Evolutionary conservation across 2,329 filamentous ascomycete genomes (phyloP).

Genomic region (Metarhizium rileyi): DNA sequence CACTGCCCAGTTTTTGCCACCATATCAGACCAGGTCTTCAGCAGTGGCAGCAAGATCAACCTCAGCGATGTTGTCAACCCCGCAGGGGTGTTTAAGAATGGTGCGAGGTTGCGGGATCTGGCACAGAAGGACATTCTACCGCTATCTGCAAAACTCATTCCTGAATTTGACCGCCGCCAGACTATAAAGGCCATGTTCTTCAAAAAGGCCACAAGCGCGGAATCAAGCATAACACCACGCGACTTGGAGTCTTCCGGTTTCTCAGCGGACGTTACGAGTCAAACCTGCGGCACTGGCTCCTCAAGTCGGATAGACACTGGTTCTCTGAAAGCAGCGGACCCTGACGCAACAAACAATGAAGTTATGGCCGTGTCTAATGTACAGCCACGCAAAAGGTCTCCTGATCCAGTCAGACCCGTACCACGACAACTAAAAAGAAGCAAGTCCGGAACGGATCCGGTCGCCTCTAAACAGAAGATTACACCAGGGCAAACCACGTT

Average conservation of each 20-base stretch:
- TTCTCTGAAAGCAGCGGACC: not conserved
- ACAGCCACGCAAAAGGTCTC: constrained; percentile 1
- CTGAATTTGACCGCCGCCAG: constrained; percentile 75
- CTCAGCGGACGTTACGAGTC: not conserved
- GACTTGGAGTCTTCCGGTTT: not conserved
- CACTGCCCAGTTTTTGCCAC: constrained; percentile 87
- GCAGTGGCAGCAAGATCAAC: constrained; percentile 38
- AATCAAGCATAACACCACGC: not conserved
- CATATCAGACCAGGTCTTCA: constrained; percentile 52
- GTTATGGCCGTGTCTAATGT: not conserved
- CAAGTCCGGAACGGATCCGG: constrained; percentile 14
- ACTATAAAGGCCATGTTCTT: constrained; percentile 90
- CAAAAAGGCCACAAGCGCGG: constrained; percentile 21
- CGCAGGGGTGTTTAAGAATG: constrained; percentile 57
- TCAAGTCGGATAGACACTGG: not conserved
- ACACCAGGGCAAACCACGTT: constrained; percentile 45
- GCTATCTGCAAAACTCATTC: constrained; percentile 72
- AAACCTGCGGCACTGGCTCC: not conserved
- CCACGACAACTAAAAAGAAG: constrained; percentile 15
- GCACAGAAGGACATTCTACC: constrained; percentile 56
- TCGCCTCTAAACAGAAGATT: constrained; percentile 22
- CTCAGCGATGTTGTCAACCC: constrained; percentile 73
- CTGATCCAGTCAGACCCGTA: not conserved
- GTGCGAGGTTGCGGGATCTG: constrained; percentile 58
- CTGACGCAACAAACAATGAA: not conserved